Conservation (phyloP, 371 early-diverging fungal species). For the Batrachochytrium dendrobatidis region DNA sequence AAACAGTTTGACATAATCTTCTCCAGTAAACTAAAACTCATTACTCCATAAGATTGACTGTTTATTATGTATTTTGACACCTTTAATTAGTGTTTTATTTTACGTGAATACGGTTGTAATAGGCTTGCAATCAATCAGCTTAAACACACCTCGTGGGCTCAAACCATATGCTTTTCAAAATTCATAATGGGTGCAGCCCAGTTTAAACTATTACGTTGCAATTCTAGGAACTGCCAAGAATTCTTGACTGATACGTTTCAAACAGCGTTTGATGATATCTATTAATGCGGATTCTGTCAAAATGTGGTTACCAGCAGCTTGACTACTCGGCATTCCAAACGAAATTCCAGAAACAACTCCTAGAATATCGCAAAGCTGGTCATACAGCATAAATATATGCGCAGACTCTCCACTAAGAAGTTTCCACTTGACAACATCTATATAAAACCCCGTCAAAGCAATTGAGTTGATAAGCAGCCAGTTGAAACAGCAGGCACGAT, state of each 20-base stretch:
- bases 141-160: no score
- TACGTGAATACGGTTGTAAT: no score
- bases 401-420: slow-evolving; percentile 56
- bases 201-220: no score
- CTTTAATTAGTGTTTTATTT: no score
- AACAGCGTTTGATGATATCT: slow-evolving; percentile 47
- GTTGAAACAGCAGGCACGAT: slow-evolving; percentile 23
- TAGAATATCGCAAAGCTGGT: slow-evolving; percentile 48
- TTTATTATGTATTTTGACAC: no score
- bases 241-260: slow-evolving; percentile 33
- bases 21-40: no score
- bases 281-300: slow-evolving; percentile 2
- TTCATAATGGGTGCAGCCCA: no score
- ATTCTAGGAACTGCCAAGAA: no score
- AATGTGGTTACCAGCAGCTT: neutral
- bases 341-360: slow-evolving; percentile 20
- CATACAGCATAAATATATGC: slow-evolving; percentile 68
- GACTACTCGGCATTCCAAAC: neutral
- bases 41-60: no score
- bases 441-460: slow-evolving; percentile 2
- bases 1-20: no score
- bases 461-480: slow-evolving; percentile 13
- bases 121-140: no score
- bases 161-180: no score
- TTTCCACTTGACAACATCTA: slow-evolving; percentile 29